These are phyloP conservation scores for Puccinia polysora DNA, from an alignment of 1,284 basidiomycete species.

Conservation along the genomic window DNA sequence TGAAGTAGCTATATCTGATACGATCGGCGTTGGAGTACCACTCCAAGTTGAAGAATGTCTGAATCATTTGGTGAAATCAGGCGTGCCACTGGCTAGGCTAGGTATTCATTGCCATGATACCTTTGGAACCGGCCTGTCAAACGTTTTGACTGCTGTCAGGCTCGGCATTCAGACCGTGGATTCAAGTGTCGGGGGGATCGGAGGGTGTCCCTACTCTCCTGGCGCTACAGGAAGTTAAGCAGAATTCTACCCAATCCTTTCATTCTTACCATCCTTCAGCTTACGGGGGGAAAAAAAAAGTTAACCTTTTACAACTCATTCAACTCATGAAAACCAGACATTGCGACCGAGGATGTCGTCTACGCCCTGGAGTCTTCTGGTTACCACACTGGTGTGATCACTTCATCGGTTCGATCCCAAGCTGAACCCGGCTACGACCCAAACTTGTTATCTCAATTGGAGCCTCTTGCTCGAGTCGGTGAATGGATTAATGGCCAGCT, in stretches of 20 bases:
- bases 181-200: conserved; percentile 73
- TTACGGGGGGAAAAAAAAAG: neutral
- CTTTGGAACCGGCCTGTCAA: conserved; percentile 67
- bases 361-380: conserved; percentile 71
- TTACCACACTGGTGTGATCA: conserved; percentile 65
- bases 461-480: conserved; percentile 67
- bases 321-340: conserved; percentile 50
- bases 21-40: conserved; percentile 80
- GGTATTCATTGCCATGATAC: conserved; percentile 88
- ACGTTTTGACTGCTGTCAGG: conserved; percentile 55
- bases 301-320: conserved; percentile 1
- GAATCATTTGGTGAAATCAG: conserved; percentile 62
- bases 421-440: conserved; percentile 45
- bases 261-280: neutral
- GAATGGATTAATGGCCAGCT: conserved; percentile 72
- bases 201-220: conserved; percentile 91
- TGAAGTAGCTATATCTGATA: conserved; percentile 86
- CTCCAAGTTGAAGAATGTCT: conserved; percentile 65
- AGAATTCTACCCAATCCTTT: neutral
- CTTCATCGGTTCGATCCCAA: conserved; percentile 46
- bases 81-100: conserved; percentile 62
- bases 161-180: conserved; percentile 58
- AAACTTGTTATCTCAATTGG: conserved; percentile 53
- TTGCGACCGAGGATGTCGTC: conserved; percentile 63
- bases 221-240: conserved; percentile 91